These are phyloP conservation scores for Solanum chiquidenum DNA, from an alignment of 257 asterid species.

Conservation along the genomic window DNA sequence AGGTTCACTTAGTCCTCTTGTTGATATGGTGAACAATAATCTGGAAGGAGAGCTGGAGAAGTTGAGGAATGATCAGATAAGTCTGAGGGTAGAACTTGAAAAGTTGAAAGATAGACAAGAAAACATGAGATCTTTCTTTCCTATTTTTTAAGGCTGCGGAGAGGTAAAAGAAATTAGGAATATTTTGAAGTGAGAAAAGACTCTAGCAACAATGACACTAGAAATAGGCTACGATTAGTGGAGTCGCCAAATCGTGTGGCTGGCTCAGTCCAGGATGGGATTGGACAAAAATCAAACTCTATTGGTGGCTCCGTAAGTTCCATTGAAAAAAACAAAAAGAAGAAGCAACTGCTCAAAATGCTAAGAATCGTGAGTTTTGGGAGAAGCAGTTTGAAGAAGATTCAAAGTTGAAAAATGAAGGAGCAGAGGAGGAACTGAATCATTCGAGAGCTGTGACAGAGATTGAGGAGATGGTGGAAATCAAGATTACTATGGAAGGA, in stretches of 20 bases:
- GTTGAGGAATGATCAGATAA: constrained; percentile 13
- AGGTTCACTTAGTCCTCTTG: background rate
- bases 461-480: constrained; percentile 15
- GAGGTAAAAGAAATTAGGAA: background rate
- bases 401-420: constrained; percentile 3
- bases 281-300: background rate
- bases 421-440: constrained; percentile 1
- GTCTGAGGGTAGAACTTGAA: constrained; percentile 18
- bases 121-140: constrained; percentile 10
- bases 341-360: background rate
- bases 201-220: background rate
- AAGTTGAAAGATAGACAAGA: constrained; percentile 5
- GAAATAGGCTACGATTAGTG: background rate
- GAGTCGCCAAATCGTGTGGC: background rate
- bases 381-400: constrained; percentile 16
- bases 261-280: background rate
- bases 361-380: constrained; percentile 16
- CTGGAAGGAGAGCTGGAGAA: constrained; percentile 11
- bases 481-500: background rate
- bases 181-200: constrained; percentile 2
- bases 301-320: constrained; percentile 9
- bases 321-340: background rate
- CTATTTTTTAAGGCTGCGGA: background rate
- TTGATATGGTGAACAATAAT: background rate
- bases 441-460: constrained; percentile 2